phyloP scores from a whole-genome alignment of 208 protist genomes.

The Trypanosoma vivax region DNA sequence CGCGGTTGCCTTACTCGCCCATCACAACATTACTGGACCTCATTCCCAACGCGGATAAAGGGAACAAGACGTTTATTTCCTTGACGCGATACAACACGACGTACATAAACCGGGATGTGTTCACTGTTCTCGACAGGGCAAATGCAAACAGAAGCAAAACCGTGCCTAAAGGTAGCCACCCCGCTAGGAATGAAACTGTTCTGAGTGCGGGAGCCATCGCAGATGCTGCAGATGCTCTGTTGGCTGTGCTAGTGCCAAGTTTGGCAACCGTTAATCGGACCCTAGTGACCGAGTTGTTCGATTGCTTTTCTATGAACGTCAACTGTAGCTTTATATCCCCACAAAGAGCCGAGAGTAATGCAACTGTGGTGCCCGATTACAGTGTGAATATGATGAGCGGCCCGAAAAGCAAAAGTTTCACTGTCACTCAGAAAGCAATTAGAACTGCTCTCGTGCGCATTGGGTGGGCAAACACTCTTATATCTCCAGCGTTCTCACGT shows the following conservation, averaged over 20 bases:
- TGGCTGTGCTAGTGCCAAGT: conserved; percentile 7
- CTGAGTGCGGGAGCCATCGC: conserved; percentile 2
- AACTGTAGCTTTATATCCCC: conserved; percentile 7
- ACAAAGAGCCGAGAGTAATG: neutral
- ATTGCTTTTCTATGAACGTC: conserved; percentile 22
- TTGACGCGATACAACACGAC: conserved; percentile 23
- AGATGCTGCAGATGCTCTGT: conserved; percentile 10
- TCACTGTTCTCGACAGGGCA: conserved; percentile 19
- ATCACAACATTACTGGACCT: conserved; percentile 19
- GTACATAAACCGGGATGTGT: conserved; percentile 16
- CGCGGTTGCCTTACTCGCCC: conserved; percentile 20
- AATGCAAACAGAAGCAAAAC: too few species aligned
- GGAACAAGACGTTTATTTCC: conserved; percentile 13
- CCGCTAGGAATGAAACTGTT: neutral
- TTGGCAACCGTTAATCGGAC: conserved; percentile 8
- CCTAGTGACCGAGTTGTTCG: conserved; percentile 16
- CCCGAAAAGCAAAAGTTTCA: neutral
- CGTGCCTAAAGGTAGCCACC: too few species aligned
- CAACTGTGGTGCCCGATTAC: conserved; percentile 1
- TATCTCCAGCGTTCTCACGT: conserved; percentile 7
- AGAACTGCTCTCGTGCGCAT: conserved; percentile 1
- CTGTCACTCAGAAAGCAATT: conserved; percentile 10
- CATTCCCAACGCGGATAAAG: neutral
- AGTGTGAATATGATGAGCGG: conserved; percentile 7
- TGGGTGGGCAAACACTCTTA: conserved; percentile 5